Conservation (phyloP, 2,329 filamentous ascomycete genomes). For the Chalaropsis thielavioides region DNA sequence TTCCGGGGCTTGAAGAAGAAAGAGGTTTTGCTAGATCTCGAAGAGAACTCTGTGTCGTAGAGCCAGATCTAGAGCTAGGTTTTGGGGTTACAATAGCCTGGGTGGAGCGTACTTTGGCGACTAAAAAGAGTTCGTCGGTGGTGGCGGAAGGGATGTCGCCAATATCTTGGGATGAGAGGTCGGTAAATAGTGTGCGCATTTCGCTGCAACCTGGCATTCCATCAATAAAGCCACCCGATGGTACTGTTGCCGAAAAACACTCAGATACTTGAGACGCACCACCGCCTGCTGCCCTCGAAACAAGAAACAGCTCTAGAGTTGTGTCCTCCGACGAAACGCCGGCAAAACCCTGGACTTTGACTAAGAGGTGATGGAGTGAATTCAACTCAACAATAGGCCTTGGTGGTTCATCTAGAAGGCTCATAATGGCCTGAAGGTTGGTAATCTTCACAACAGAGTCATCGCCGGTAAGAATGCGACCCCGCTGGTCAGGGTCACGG, state of each 20-base stretch:
- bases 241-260: conserved; percentile 64
- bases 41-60: conserved; percentile 30
- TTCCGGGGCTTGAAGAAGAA: conserved; percentile 29
- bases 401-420: conserved; percentile 72
- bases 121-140: conserved; percentile 63
- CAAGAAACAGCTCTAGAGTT: conserved; percentile 64
- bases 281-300: conserved; percentile 51
- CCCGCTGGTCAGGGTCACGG: conserved; percentile 67
- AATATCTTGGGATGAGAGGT: conserved; percentile 64
- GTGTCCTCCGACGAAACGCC: conserved; percentile 63
- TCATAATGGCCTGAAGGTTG: conserved; percentile 89
- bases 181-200: conserved; percentile 75
- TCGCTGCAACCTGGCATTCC: conserved; percentile 49
- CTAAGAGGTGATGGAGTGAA: conserved; percentile 63
- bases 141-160: conserved; percentile 48
- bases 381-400: conserved; percentile 51
- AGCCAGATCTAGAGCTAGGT: conserved; percentile 38
- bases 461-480: conserved; percentile 75
- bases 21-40: conserved; percentile 32
- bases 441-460: conserved; percentile 89
- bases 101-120: conserved; percentile 60
- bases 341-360: conserved; percentile 71
- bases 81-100: conserved; percentile 34
- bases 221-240: conserved; percentile 55
- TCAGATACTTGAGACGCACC: conserved; percentile 61